Evolutionary conservation across 2,329 filamentous ascomycete genomes (phyloP), one percentile per base, ranked within the genome.

Genomic region (Talaromyces sp.): DNA sequence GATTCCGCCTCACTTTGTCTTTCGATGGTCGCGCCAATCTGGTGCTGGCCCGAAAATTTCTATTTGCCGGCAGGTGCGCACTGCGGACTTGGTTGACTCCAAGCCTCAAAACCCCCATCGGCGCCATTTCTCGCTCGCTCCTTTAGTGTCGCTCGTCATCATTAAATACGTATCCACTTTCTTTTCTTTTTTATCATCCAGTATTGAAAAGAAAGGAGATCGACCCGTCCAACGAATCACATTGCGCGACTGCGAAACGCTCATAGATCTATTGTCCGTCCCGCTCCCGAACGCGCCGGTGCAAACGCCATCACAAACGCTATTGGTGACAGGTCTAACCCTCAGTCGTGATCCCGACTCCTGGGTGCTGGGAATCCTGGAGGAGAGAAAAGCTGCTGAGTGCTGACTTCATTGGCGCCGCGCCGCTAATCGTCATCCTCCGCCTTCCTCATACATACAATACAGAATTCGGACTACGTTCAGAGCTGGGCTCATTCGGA

Each of bases 321-420:
- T 37, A n/a, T 37, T 35, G 52, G 11, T 22, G n/a, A 56, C 52
- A 56, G 33, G 52, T 37, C 50, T 63, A 50, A 43, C 31, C 35
- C 50, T 43, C 47, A n/a, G 10, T 31, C 39, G 31, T n/a, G 60
- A 62, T 52, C 54, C 61, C 50, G 16, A 33, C 22, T 45, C 61
- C 39, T 63, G 60, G 60, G 37, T 57, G 39, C 60, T 63, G 50
- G 61, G 39, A 63, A 58, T 56, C 61, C 61, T 50, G 61, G 50
- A 58, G 61, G 33, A 43, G 33, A 43, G 50, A 37, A 56, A 22
- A 24, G 4, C 27, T 31, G 27, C 27, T 31, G 27, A 31, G 27
- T 31, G 5, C 27, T 31, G 27, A 31, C 27, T 31, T 31, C 27
- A 31, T 31, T 39, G 33, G 24, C 16, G 45, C 14, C 19, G 43